Evolutionary conservation across 495 filamentous ascomycete species (phyloP), one percentile per base, ranked within the genome.

Genomic region (Jackrogersella minutella): DNA sequence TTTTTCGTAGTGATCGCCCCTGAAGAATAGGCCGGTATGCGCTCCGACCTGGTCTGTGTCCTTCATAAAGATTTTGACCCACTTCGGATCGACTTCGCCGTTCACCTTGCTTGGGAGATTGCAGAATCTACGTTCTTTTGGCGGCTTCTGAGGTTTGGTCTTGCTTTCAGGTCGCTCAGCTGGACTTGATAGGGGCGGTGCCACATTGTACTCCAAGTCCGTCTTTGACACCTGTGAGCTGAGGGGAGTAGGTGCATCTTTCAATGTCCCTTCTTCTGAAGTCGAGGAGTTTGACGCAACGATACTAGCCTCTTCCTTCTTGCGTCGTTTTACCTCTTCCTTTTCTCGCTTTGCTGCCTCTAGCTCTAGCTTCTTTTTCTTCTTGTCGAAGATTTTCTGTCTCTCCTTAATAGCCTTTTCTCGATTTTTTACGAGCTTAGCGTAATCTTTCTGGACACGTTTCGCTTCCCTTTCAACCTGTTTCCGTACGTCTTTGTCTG

Each of bases 41-140:
- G 93, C 93, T 6, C 84, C 87, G 3, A 97, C 91, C 70, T 96
- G 91, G 70, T 96, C 92, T 46, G 94, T 88, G 33, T 87, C 87
- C 28, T 87, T 83, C 90, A 97, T 94, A 70, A 85, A 88, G 0
- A 97, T 81, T 31, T 87, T 81, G 2, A 90, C 76, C 93, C 93
- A 97, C 44, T 85, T 84, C 28, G 85, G 73, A 72, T 96, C 91
- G 4, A 77, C 70, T 50, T 73, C 56, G 8, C 85, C 79, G 52
- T 70, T 59, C 14, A 49, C 53, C 56, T 83, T 82, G 6, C 76
- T 66, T 0, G 93, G 91, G 0, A 93, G 74, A 62, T 89, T 85
- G 74, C 93, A 95, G 76, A 97, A 97, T 58, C 89, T 93, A 46
- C 86, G 86, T 58, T 87, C 81, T 64, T 84, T 84, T 51, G 76